Percentiles rank a stretch among this genome's conserved stretches.
These are phyloP conservation scores for Lumnitzera littorea DNA, from an alignment of 345 rosid genomes.

Conservation along the genomic window DNA sequence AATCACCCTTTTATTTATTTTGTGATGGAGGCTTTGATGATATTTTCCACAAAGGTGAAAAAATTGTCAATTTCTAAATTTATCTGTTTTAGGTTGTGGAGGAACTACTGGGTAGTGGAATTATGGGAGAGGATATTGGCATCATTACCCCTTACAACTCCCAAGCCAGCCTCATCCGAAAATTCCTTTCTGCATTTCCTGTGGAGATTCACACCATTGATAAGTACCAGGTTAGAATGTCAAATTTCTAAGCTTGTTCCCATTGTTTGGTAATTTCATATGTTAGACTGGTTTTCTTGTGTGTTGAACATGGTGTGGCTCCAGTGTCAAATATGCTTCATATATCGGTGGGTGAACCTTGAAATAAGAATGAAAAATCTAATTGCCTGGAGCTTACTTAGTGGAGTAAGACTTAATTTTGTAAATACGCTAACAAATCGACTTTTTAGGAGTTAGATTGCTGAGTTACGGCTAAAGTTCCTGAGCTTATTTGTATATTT, in stretches of 20 bases:
- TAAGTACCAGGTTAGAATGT: slow-evolving; percentile 75
- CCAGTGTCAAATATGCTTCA: no score
- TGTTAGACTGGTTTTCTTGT: not conserved
- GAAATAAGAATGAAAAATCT: no score
- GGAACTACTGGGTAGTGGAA: slow-evolving; percentile 51
- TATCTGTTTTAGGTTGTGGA: slow-evolving; percentile 39
- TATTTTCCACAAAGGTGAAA: not conserved
- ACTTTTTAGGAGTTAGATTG: no score
- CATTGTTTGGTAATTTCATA: not conserved
- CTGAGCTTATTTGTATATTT: not conserved
- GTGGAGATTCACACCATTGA: slow-evolving; percentile 96
- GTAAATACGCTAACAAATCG: no score
- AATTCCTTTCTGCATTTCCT: slow-evolving; percentile 24
- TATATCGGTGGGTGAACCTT: no score
- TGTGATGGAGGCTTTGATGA: not conserved
- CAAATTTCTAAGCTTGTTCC: not conserved
- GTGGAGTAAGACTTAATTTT: no score
- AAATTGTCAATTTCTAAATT: not conserved
- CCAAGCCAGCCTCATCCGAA: slow-evolving; percentile 66
- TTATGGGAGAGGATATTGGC: slow-evolving; percentile 69
- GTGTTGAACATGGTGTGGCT: no score
- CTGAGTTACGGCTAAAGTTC: not conserved
- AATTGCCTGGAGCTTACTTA: no score
- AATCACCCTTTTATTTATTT: not conserved
- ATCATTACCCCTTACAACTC: slow-evolving; percentile 94